A percentile compares a stretch with the other conserved stretches of the same genome.
phyloP scores from a whole-genome alignment of 495 filamentous ascomycete genomes.

The Annulohypoxylon maeteangense region DNA sequence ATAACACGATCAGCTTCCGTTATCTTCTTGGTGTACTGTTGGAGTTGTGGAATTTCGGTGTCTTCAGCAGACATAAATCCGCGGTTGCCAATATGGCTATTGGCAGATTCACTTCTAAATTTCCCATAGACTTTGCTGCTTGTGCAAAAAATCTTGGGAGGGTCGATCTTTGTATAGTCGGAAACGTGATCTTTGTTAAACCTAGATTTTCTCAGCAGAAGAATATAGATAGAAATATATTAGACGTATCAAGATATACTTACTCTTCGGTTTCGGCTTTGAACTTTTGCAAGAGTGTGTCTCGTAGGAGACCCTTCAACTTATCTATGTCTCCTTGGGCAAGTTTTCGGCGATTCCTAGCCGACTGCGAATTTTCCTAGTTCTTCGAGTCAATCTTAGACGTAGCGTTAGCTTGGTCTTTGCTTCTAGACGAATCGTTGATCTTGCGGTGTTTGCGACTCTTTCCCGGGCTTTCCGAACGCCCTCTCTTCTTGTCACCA shows the following conservation, averaged over 20 bases:
- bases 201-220: slow-evolving; percentile 25
- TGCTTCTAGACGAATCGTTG: slow-evolving; percentile 26
- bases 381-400: slow-evolving; percentile 42
- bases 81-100: slow-evolving; percentile 52
- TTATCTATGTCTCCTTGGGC: slow-evolving; percentile 59
- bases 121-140: slow-evolving; percentile 70
- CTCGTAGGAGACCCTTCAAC: slow-evolving; percentile 67
- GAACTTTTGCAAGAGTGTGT: slow-evolving; percentile 69
- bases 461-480: not conserved
- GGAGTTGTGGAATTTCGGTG: slow-evolving; percentile 68
- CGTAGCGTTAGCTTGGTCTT: slow-evolving; percentile 27
- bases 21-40: slow-evolving; percentile 68
- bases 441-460: slow-evolving; percentile 37
- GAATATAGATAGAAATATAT: not conserved
- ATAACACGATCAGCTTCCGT: slow-evolving; percentile 58
- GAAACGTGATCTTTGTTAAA: not conserved
- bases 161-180: slow-evolving; percentile 3
- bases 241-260: slow-evolving; percentile 10
- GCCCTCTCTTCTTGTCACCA: slow-evolving; percentile 50
- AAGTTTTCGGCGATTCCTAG: not conserved
- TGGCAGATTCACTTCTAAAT: slow-evolving; percentile 62
- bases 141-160: slow-evolving; percentile 71
- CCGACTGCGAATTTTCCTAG: slow-evolving; percentile 46
- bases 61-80: slow-evolving; percentile 48
- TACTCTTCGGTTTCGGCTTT: slow-evolving; percentile 66